Evolutionary conservation across 2,329 filamentous ascomycete genomes (phyloP).

Genomic region (Colletotrichum magnum): DNA sequence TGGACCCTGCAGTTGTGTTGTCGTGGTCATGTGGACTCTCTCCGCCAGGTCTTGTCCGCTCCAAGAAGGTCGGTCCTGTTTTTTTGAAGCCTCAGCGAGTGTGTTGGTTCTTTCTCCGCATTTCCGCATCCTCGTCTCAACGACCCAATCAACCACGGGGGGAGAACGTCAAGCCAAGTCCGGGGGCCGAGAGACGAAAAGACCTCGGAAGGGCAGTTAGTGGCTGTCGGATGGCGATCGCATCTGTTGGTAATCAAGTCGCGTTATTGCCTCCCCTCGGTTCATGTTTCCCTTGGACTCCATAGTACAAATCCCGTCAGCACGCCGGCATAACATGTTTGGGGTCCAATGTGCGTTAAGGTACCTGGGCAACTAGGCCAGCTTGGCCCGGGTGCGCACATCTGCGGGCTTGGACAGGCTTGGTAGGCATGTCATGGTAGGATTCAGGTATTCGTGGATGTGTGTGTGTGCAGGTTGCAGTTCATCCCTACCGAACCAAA

Average conservation of each 20-base stretch:
- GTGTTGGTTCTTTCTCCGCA: constrained; percentile 19
- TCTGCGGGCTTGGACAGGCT: neutral
- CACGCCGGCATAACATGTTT: too few relatives aligned
- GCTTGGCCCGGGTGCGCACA: neutral
- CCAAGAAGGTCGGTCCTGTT: neutral
- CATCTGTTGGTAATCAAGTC: neutral
- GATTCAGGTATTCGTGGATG: neutral
- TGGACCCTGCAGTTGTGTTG: neutral
- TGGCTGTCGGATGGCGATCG: neutral
- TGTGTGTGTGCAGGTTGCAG: neutral
- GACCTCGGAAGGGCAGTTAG: neutral
- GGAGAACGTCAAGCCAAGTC: constrained; percentile 8
- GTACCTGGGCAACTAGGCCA: too few relatives aligned
- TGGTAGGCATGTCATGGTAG: neutral
- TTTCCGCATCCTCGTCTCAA: neutral
- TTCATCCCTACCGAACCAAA: constrained; percentile 16
- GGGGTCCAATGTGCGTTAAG: too few relatives aligned
- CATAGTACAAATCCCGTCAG: too few relatives aligned
- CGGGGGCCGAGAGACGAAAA: constrained; percentile 3
- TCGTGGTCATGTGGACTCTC: neutral
- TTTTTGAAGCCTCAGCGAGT: neutral
- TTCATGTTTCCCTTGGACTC: neutral
- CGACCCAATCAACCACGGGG: neutral
- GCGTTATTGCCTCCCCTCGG: neutral
- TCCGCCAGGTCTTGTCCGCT: neutral